Evolutionary conservation across 768 basidiomycete genomes (phyloP).

Genomic region (Austroboletus eburneus): DNA sequence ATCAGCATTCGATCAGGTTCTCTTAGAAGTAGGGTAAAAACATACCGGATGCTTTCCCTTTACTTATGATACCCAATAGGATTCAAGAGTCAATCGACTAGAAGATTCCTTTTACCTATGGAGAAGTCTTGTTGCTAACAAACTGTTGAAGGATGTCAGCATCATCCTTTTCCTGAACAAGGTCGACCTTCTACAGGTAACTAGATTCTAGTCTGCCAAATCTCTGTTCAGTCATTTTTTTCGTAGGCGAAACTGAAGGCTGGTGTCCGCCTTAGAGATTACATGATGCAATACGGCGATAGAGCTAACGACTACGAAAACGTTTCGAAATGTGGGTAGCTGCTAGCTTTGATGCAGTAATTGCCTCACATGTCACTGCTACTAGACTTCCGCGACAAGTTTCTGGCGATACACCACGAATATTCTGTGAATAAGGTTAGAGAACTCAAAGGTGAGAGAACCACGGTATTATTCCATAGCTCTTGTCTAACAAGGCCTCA

Average conservation of each 20-base stretch:
- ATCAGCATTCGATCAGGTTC: conserved; percentile 81
- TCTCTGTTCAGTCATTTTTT: not conserved
- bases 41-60: conserved; percentile 5
- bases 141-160: conserved; percentile 66
- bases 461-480: not conserved
- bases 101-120: conserved; percentile 78
- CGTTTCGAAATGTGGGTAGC: conserved; percentile 63
- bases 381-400: conserved; percentile 71
- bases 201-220: conserved; percentile 4
- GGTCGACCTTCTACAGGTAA: conserved; percentile 68
- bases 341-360: not conserved
- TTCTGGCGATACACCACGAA: conserved; percentile 63
- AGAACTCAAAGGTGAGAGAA: conserved; percentile 62
- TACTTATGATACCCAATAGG: conserved; percentile 38
- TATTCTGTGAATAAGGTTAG: conserved; percentile 67
- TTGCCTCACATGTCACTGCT: not conserved
- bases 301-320: conserved; percentile 76
- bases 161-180: conserved; percentile 83
- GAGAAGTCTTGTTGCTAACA: conserved; percentile 70
- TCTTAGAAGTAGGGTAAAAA: conserved; percentile 54
- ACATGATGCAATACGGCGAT: conserved; percentile 70
- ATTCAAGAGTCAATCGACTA: conserved; percentile 66
- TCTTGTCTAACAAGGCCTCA: conserved; percentile 27
- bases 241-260: conserved; percentile 66
- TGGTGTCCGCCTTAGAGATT: conserved; percentile 65